Conservation (phyloP, 1,284 basidiomycete species). For the Marasmius tenuissimus region DNA sequence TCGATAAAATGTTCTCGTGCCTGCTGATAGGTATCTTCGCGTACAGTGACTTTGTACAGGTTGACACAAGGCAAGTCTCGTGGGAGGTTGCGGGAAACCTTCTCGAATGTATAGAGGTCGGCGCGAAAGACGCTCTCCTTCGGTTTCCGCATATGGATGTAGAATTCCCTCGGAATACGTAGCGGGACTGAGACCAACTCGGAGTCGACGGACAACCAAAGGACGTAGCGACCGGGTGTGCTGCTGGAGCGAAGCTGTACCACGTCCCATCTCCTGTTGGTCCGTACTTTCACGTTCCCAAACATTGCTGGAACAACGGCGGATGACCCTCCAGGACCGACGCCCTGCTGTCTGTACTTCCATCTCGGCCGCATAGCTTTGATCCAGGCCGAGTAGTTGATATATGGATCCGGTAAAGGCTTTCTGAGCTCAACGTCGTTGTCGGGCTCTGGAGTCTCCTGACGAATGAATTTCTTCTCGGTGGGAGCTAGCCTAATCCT, state of each 20-base stretch:
- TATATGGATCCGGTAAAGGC: constrained; percentile 58
- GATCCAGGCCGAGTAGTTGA: constrained; percentile 81
- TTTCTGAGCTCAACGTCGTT: constrained; percentile 29
- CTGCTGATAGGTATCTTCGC: constrained; percentile 83
- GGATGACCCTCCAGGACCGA: constrained; percentile 28
- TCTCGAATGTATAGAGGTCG: constrained; percentile 72
- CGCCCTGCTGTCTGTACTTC: constrained; percentile 61
- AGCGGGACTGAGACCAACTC: constrained; percentile 81
- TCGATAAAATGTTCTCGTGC: constrained; percentile 91
- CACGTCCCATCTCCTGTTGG: constrained; percentile 86
- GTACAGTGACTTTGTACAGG: constrained; percentile 83
- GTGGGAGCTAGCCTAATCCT: constrained; percentile 56
- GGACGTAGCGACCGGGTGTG: constrained; percentile 80
- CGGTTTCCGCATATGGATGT: constrained; percentile 84
- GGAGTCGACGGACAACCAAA: constrained; percentile 89
- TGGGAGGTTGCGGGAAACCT: constrained; percentile 80
- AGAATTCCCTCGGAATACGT: constrained; percentile 90
- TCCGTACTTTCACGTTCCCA: constrained; percentile 65
- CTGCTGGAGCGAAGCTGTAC: constrained; percentile 84
- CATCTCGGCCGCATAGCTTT: constrained; percentile 80
- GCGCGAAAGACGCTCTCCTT: constrained; percentile 64
- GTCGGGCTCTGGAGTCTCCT: constrained; percentile 39
- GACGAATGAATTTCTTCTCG: constrained; percentile 46
- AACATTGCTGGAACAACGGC: constrained; percentile 77
- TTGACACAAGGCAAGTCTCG: constrained; percentile 77